These are phyloP conservation scores for Termitomyces sp. DNA, from an alignment of 768 basidiomycete genomes.

Conservation along the genomic window DNA sequence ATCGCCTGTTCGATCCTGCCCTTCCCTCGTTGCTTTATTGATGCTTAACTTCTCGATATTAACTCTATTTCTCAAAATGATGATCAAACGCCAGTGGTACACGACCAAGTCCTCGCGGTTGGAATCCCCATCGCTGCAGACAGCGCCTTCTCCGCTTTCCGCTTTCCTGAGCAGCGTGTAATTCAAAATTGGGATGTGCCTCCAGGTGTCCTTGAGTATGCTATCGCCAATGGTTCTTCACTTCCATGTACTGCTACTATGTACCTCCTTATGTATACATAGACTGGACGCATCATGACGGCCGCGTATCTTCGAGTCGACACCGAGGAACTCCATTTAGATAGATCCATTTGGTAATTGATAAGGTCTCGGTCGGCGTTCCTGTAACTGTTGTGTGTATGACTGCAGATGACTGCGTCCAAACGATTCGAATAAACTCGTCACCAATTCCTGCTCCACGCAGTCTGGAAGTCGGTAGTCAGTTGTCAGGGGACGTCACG, in stretches of 20 bases:
- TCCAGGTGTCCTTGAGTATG: not conserved
- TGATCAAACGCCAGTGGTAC: not conserved
- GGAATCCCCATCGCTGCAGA: not conserved
- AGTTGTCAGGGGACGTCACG: conserved; percentile 14
- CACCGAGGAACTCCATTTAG: not conserved
- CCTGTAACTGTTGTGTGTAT: not conserved
- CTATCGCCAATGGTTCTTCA: not conserved
- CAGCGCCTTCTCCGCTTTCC: not conserved
- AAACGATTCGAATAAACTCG: not conserved
- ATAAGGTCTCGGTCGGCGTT: not conserved
- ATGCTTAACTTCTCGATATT: not conserved
- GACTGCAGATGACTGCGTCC: no score
- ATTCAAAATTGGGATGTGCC: not conserved
- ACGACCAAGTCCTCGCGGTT: not conserved
- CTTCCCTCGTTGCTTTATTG: not conserved
- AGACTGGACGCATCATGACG: not conserved
- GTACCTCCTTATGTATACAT: no score
- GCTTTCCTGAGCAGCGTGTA: not conserved
- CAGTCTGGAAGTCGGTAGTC: not conserved
- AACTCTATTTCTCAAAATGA: conserved; percentile 10
- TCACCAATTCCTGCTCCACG: not conserved
- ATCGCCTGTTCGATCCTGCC: not conserved
- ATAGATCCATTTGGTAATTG: conserved; percentile 1
- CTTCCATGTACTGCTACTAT: not conserved
- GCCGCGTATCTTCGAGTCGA: not conserved